phyloP scores from a whole-genome alignment of 441 rosid species.

The Macaranga tanarius region DNA sequence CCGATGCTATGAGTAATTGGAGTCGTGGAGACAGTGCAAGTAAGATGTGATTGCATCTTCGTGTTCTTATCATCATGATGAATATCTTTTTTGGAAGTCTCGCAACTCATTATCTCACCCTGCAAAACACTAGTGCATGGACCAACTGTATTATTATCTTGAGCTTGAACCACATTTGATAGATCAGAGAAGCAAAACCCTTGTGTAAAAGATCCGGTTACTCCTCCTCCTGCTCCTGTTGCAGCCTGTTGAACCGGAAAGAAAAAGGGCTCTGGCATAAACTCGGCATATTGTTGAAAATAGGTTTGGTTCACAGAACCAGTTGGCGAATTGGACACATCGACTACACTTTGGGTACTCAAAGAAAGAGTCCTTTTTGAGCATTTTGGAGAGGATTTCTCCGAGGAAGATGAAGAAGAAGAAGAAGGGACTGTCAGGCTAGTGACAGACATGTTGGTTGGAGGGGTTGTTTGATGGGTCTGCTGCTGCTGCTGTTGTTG shows the following conservation, averaged over 20 bases:
- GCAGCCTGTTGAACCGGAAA: constrained; percentile 39
- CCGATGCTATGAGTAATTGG: constrained; percentile 28
- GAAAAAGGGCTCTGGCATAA: constrained; percentile 56
- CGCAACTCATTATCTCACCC: constrained; percentile 61
- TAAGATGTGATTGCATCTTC: constrained; percentile 50
- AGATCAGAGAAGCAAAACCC: constrained; percentile 62
- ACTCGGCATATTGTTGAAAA: constrained; percentile 42
- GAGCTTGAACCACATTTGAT: constrained; percentile 39
- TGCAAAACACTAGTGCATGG: constrained; percentile 70
- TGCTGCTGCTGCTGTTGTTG: constrained; percentile 19
- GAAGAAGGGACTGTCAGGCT: constrained; percentile 43
- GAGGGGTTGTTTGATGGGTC: constrained; percentile 17
- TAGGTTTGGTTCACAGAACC: constrained; percentile 53
- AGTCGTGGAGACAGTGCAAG: constrained; percentile 29
- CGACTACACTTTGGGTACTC: constrained; percentile 35
- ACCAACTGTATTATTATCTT: constrained; percentile 46
- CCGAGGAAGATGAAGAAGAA: constrained; percentile 61
- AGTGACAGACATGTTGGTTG: constrained; percentile 25
- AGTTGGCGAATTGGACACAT: constrained; percentile 42
- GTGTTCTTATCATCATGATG: constrained; percentile 40
- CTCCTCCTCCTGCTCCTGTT: constrained; percentile 26
- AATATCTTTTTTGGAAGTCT: constrained; percentile 37
- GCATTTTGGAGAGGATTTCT: constrained; percentile 56
- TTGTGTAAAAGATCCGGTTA: constrained; percentile 37
- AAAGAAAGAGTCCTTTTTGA: constrained; percentile 36